phyloP scores from a whole-genome alignment of 2,329 filamentous ascomycete genomes.

The Xylaria arbuscula region DNA sequence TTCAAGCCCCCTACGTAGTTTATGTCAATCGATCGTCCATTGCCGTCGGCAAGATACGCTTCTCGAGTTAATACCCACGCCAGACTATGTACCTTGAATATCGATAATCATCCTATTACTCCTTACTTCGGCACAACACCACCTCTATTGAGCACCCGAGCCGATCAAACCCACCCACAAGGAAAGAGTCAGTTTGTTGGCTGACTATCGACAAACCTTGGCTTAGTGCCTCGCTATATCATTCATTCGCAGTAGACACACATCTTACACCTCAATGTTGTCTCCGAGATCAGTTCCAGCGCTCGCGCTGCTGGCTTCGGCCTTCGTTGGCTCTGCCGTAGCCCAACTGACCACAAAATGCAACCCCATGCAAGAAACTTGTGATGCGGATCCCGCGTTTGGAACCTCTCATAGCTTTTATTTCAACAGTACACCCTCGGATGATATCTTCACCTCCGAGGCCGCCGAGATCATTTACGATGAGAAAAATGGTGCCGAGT shows the following conservation, averaged over 20 bases:
- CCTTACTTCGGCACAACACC: slow-evolving; percentile 1
- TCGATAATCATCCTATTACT: slow-evolving; percentile 2
- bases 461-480: slow-evolving; percentile 73
- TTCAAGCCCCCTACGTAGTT: not conserved
- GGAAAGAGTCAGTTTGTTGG: not conserved
- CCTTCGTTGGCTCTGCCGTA: slow-evolving; percentile 59
- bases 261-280: slow-evolving; percentile 15
- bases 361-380: slow-evolving; percentile 78
- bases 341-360: slow-evolving; percentile 84
- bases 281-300: slow-evolving; percentile 45
- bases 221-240: slow-evolving; percentile 11
- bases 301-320: slow-evolving; percentile 54
- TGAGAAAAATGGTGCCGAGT: slow-evolving; percentile 71
- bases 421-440: slow-evolving; percentile 71
- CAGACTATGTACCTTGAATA: slow-evolving; percentile 9
- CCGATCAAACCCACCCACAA: not conserved
- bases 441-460: slow-evolving; percentile 74
- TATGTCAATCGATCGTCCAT: not conserved
- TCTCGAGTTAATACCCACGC: not conserved
- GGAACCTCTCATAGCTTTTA: slow-evolving; percentile 70
- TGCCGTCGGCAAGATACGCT: not conserved
- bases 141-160: not conserved
- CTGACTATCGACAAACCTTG: not conserved
- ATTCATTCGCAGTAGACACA: not conserved
- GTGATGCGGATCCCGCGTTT: slow-evolving; percentile 77